A percentile compares a stretch with the other conserved stretches of the same genome.
Conservation (phyloP, 176 grass and related monocot species). For the Neostapfia colusana region DNA sequence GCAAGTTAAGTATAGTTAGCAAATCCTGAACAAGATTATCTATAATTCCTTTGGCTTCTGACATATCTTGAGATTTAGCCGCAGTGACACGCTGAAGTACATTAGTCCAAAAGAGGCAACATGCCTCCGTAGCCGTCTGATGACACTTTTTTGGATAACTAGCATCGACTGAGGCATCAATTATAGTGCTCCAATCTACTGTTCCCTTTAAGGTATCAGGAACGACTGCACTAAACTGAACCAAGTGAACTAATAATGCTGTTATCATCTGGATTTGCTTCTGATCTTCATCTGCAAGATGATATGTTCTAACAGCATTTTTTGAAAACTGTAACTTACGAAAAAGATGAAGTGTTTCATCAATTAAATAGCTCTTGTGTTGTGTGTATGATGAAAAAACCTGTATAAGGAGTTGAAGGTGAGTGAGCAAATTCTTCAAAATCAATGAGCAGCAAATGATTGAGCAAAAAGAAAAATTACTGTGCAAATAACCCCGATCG, state of each 20-base stretch:
- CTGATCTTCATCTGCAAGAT: slow-evolving; percentile 94
- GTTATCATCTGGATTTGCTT: slow-evolving; percentile 99
- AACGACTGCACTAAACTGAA: slow-evolving; percentile 87
- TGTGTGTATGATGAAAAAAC: slow-evolving; percentile 85
- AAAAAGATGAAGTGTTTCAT: slow-evolving; percentile 93
- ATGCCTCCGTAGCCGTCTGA: slow-evolving; percentile 75
- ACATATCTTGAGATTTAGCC: slow-evolving; percentile 85
- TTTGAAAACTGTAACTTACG: slow-evolving; percentile 90
- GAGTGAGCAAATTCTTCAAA: slow-evolving; percentile 43
- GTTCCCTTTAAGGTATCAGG: slow-evolving; percentile 72
- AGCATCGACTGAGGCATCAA: slow-evolving; percentile 74
- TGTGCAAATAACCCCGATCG: slow-evolving; percentile 79
- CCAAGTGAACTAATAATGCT: slow-evolving; percentile 87
- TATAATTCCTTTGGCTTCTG: slow-evolving; percentile 85
- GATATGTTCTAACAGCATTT: slow-evolving; percentile 82
- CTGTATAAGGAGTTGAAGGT: slow-evolving; percentile 47
- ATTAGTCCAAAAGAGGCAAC: slow-evolving; percentile 84
- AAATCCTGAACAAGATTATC: slow-evolving; percentile 96
- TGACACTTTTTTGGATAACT: slow-evolving; percentile 71
- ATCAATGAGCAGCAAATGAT: slow-evolving; percentile 36
- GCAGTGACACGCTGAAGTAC: slow-evolving; percentile 84
- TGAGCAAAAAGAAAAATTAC: slow-evolving; percentile 50
- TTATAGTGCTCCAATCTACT: slow-evolving; percentile 76
- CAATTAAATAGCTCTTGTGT: slow-evolving; percentile 86
- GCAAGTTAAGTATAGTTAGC: slow-evolving; percentile 80